Base-by-base conservation (phyloP, 345 rosid genomes). In the Populus davidiana region DNA sequence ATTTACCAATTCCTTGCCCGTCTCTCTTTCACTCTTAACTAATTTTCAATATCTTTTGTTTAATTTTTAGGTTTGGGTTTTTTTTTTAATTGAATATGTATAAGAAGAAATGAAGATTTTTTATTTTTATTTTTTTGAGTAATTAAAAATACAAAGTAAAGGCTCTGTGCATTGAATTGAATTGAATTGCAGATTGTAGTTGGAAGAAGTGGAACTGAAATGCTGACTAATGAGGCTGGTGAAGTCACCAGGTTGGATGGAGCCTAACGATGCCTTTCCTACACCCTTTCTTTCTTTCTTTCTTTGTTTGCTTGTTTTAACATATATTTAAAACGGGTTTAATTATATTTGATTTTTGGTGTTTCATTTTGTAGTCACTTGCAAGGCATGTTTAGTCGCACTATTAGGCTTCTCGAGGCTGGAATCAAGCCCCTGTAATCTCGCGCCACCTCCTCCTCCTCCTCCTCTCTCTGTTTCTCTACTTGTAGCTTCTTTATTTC, bases 371-470 rank as follows among this genome's bases (percentile, higher is more conserved):
- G 76, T 75, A 96, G 99, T 83, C 98, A 96, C 84, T 86, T 93
- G 78, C 98, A 92, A 85, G 99, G 98, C 80, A 92, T 96, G 99
- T 93, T 96, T 83, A 83, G 74, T 74, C 88, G 97, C 72, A 96
- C 99, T 8, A 92, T 93, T 83, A 91, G 97, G 82, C 97, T 96
- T 73, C 91, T 96, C 41, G 99, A 93, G 83, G 87, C 99, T 76
- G 99, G 99, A 80, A 93, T 96, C 41, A 92, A 96, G 88, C 98
- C 99, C 71, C 89, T 90, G 97, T 92, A 93, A 84, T 76, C 81
- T 52, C 20, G 73, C 79, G 56, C 78, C 73, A 69, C 64, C n/a
- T 65, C 68, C 27, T 69, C 4, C 21, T 52, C 33, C 70, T 35
- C 1, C 27, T 52, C 1, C 2, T 35, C 11, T 64, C 78, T 64